Evolutionary conservation across 257 asterid genomes (phyloP), one percentile per base, ranked within the genome.

Genomic region (Nicotiana knightiana): DNA sequence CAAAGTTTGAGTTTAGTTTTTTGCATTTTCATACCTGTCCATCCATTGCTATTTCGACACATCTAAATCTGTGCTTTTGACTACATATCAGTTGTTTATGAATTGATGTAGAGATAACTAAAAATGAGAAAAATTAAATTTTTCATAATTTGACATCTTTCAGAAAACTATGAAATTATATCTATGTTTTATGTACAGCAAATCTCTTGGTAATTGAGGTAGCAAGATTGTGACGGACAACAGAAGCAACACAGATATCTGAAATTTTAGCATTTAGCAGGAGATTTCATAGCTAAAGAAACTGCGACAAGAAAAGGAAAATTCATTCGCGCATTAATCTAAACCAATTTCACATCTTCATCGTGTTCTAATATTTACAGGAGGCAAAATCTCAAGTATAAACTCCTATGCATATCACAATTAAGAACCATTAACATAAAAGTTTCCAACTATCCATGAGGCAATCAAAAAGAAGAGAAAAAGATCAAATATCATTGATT

Each of bases 381-480:
- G 26, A 75, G 26, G 63, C 80, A 75, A 75, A 75, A 75, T 75
- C 80, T 75, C 46, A 51, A 75, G 80, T 75, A 75, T 26, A 75
- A 51, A 51, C 80, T 51, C 62, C 53, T 48, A 75, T 28, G 15
- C 16, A 75, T 75, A 1, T 6, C 35, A 70, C 0, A 12, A 13
- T 61, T 12, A 30, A 71, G 24, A 24, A 48, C 61, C 79, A 71
- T 71, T 46, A 24, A 24, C 61, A 71, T 71, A 46, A 71, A 70
- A 43, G 78, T 6, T 71, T 71, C 32, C 46, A 43, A 46, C 78
- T 71, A 71, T 71, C 78, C 78, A 46, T 46, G 59, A 73, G 62
- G 79, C 62, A 53, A 43, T 71, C 54, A 71, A 46, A 24, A 28
- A 13, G 16, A 16, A 43, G 13, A 21, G 46, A 73, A 75, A 75